These are phyloP conservation scores for Amniculicola lignicola DNA, from an alignment of 495 filamentous ascomycete species.

Conservation along the genomic window DNA sequence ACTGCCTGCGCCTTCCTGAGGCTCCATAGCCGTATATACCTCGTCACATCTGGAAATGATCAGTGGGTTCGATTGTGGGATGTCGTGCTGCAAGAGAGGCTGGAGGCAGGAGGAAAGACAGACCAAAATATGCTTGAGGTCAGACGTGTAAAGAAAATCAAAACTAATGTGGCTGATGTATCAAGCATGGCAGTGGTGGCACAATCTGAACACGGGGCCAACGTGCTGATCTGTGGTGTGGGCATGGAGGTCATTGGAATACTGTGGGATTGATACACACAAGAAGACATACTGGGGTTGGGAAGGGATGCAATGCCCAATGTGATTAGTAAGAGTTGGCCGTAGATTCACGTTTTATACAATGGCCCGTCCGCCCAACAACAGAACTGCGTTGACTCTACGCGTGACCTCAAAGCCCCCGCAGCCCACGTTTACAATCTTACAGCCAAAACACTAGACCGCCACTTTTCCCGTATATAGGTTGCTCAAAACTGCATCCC, in stretches of 20 bases:
- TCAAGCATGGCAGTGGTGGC: slow-evolving; percentile 47
- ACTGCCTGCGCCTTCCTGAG: slow-evolving; percentile 59
- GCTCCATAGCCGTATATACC: slow-evolving; percentile 3
- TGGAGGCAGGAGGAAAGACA: neutral
- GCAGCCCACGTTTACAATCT: too few species aligned
- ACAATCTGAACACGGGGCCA: slow-evolving; percentile 8
- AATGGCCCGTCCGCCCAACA: too few species aligned
- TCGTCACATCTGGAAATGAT: slow-evolving; percentile 72
- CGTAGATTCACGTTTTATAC: too few species aligned
- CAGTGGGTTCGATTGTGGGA: slow-evolving; percentile 77
- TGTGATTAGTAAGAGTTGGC: too few species aligned
- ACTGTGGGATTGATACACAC: slow-evolving; percentile 4
- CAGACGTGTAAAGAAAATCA: slow-evolving; percentile 49
- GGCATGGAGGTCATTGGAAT: slow-evolving; percentile 50
- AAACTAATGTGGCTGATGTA: slow-evolving; percentile 66
- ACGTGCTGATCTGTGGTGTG: slow-evolving; percentile 53
- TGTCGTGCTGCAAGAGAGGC: slow-evolving; percentile 35
- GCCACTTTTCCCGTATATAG: too few species aligned
- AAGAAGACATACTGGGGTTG: too few species aligned
- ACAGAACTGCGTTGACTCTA: too few species aligned
- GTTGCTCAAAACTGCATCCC: too few species aligned
- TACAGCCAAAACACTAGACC: too few species aligned
- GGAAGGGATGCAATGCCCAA: too few species aligned
- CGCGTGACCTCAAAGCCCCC: too few species aligned
- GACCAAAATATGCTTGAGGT: slow-evolving; percentile 46